A percentile compares a stretch with the other conserved stretches of the same genome.
Evolutionary conservation across 208 protist genomes (phyloP).

Genomic region (Crithidia mellificae): DNA sequence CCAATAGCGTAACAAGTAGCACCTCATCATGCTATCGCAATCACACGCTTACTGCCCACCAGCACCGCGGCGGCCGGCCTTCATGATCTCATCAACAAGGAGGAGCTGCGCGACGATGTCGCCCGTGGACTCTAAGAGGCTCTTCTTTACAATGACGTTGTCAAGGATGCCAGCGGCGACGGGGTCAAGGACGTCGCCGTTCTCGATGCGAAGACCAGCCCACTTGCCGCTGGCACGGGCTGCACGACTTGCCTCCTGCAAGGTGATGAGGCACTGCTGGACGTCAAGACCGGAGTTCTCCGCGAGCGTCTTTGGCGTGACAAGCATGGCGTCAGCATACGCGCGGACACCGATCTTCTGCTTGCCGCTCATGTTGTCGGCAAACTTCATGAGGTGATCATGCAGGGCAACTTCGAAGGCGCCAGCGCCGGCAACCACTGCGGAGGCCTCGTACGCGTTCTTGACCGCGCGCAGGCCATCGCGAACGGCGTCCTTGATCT

Average conservation of each 20-base stretch:
- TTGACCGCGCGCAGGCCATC: conserved; percentile 99
- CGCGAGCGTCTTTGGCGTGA: conserved; percentile 99
- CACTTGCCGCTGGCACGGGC: conserved; percentile 74
- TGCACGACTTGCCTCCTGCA: conserved; percentile 91
- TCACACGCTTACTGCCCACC: conserved; percentile 44
- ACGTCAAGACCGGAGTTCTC: conserved; percentile 98
- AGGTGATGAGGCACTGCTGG: conserved; percentile 95
- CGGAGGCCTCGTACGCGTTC: conserved; percentile 96
- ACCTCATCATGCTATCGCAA: no score
- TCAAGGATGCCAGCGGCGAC: conserved; percentile 96
- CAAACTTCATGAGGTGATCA: conserved; percentile 92
- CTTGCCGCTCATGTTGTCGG: conserved; percentile 83
- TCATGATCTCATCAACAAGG: conserved; percentile 99
- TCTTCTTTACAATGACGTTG: conserved; percentile 99
- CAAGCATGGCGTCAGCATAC: conserved; percentile 98
- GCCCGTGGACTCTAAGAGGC: conserved; percentile 95
- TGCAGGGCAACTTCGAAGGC: conserved; percentile 97
- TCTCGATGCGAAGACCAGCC: conserved; percentile 97
- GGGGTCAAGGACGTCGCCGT: conserved; percentile 96
- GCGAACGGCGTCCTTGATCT: conserved; percentile 99
- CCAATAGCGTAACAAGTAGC: no score
- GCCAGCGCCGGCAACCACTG: conserved; percentile 97
- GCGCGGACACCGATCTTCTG: conserved; percentile 98
- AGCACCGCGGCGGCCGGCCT: conserved; percentile 93
- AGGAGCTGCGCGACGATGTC: conserved; percentile 98